Conservation (phyloP, 805 yeast genomes). For the Blastobotrys terrestris region DNA sequence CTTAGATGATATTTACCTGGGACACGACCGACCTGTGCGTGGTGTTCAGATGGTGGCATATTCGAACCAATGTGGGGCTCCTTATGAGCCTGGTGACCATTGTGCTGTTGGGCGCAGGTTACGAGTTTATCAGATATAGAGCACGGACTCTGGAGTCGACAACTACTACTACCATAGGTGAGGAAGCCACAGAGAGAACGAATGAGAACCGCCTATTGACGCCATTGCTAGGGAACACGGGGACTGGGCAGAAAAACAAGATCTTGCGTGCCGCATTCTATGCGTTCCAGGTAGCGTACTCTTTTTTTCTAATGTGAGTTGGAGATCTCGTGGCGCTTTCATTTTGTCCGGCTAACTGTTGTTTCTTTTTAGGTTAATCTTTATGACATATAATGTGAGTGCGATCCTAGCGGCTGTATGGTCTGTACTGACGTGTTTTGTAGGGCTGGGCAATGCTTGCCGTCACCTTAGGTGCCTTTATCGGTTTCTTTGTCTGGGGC, state of each 20-base stretch:
- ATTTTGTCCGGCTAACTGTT: background rate
- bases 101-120: conserved; percentile 45
- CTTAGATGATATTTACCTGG: conserved; percentile 76
- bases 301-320: conserved; percentile 40
- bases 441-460: conserved; percentile 74
- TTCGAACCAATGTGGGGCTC: conserved; percentile 46
- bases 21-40: conserved; percentile 67
- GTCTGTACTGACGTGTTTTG: background rate
- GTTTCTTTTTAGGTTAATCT: conserved; percentile 61
- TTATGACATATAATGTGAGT: conserved; percentile 68
- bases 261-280: conserved; percentile 34
- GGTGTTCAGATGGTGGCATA: conserved; percentile 76
- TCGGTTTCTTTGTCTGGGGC: conserved; percentile 61
- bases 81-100: conserved; percentile 47
- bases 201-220: background rate
- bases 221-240: background rate
- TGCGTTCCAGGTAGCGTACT: conserved; percentile 62
- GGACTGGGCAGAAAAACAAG: background rate
- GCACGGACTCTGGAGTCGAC: conserved; percentile 6
- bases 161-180: background rate
- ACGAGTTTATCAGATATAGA: conserved; percentile 48
- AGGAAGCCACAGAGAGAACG: background rate
- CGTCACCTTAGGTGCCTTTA: conserved; percentile 62
- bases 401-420: background rate
- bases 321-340: background rate